A percentile compares a stretch with the other conserved stretches of the same genome.
These are phyloP conservation scores for Loxodes magnus DNA, from an alignment of 73 alveolate species.

Conservation along the genomic window DNA sequence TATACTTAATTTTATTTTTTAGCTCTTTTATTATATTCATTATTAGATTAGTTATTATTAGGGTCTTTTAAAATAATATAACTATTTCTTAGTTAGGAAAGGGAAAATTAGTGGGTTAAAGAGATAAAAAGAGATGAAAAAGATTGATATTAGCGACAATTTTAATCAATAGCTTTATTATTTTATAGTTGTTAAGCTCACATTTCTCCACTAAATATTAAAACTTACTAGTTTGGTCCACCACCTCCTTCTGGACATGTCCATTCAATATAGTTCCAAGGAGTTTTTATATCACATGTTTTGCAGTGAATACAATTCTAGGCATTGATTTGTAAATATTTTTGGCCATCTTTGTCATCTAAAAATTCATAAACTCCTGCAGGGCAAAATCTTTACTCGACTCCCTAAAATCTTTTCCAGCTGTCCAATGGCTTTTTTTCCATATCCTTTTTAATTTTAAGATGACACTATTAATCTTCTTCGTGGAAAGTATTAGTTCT, in stretches of 20 bases:
- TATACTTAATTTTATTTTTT: too few relatives aligned
- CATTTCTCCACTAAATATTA: too few relatives aligned
- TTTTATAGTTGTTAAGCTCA: too few relatives aligned
- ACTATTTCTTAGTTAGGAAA: too few relatives aligned
- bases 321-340: conserved; percentile 73
- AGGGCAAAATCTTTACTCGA: conserved; percentile 91
- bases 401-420: conserved; percentile 51
- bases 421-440: conserved; percentile 28
- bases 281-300: conserved; percentile 84
- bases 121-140: too few relatives aligned
- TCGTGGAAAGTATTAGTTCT: conserved; percentile 72
- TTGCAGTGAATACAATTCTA: conserved; percentile 95
- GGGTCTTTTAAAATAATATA: too few relatives aligned
- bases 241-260: conserved; percentile 95
- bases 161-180: too few relatives aligned
- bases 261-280: conserved; percentile 78
- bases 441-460: conserved; percentile 61
- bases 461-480: conserved; percentile 86
- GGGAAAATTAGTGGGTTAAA: too few relatives aligned
- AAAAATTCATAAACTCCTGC: conserved; percentile 88
- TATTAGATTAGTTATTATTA: too few relatives aligned
- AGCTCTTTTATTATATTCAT: too few relatives aligned
- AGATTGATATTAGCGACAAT: too few relatives aligned
- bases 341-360: conserved; percentile 35
- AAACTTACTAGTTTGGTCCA: conserved; percentile 77